Evolutionary conservation across 148 eudicot species (phyloP), one percentile per base, ranked within the genome.

Genomic region (Chenopodium formosanum): DNA sequence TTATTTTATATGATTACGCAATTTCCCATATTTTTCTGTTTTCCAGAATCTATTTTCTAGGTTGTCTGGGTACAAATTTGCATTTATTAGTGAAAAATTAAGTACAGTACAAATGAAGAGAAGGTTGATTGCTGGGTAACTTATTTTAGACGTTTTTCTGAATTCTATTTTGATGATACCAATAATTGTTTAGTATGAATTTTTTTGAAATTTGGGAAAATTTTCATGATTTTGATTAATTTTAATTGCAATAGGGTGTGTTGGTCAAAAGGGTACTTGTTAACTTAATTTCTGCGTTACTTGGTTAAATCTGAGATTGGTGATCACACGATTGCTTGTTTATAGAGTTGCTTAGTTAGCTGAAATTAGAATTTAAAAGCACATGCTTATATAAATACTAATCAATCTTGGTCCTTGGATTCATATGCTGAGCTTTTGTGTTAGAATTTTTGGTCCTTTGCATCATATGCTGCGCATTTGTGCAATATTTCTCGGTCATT

Each of bases 261-360:
- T 63, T 34, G 27, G 85, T 83, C 82, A 78, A 83, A 83, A 78
- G 65, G 85, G 85, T 74, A 48, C 66, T 29, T 73, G 19, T 25
- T 83, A 53, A 78, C 85, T 79, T 83, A 74, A 79, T 58, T 11
- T 74, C 7, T 70, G 6, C 71, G 23, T 79, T 16, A 83, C 69
- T 53, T n/a, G 69, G 63, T 27, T 83, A 53, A 78, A 65, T 78
- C 14, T 47, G 1, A 25, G 29, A 25, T 68, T 52, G 29, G 31
- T 23, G 40, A 78, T 83, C 79, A 73, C 27, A 79, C 58, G 60
- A 52, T 83, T 79, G 79, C 79, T 83, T 75, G 60, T 53, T 73
- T 64, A 52, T 73, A 73, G 65, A 71, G 73, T 72, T 78, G 78
- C 85, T 77, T 77, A 46, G 0, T 25, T 25, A n/a, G 64, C 44